Evolutionary conservation across 2,329 filamentous ascomycete genomes (phyloP).

Genomic region (Alternaria sp.): DNA sequence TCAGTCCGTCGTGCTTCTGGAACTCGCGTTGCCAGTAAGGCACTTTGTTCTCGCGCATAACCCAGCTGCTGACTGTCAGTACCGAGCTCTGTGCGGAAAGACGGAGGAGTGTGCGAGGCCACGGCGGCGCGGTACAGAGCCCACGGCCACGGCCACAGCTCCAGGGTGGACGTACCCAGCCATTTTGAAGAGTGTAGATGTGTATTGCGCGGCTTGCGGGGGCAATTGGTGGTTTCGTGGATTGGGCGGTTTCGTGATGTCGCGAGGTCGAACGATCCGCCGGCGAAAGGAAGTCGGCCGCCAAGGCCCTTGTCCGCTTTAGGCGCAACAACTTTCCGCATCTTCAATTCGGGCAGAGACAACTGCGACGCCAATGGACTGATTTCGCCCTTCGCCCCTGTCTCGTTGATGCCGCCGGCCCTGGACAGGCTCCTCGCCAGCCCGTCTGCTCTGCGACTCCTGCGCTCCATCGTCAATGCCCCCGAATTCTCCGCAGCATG

Average conservation of each 20-base stretch:
- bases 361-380: conserved; percentile 32
- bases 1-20: conserved; percentile 75
- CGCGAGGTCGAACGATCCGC: conserved; percentile 42
- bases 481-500: conserved; percentile 32
- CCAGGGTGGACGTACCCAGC: conserved; percentile 51
- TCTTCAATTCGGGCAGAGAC: conserved; percentile 11
- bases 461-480: conserved; percentile 45
- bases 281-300: conserved; percentile 21
- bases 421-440: conserved; percentile 57
- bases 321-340: conserved; percentile 22
- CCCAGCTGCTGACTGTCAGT: conserved; percentile 49
- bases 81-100: conserved; percentile 24
- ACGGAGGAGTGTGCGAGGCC: conserved; percentile 19
- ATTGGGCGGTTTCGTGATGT: conserved; percentile 38
- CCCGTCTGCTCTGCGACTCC: conserved; percentile 54
- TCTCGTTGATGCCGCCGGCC: conserved; percentile 54
- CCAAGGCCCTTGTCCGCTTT: conserved; percentile 32
- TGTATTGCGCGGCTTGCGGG: conserved; percentile 36
- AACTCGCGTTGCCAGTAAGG: conserved; percentile 78
- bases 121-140: conserved; percentile 21
- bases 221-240: conserved; percentile 46
- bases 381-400: conserved; percentile 20
- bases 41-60: conserved; percentile 81
- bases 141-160: conserved; percentile 17
- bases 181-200: conserved; percentile 53